Base-by-base conservation (phyloP, 2,329 filamentous ascomycete genomes). In the Colletotrichum sojae region DNA sequence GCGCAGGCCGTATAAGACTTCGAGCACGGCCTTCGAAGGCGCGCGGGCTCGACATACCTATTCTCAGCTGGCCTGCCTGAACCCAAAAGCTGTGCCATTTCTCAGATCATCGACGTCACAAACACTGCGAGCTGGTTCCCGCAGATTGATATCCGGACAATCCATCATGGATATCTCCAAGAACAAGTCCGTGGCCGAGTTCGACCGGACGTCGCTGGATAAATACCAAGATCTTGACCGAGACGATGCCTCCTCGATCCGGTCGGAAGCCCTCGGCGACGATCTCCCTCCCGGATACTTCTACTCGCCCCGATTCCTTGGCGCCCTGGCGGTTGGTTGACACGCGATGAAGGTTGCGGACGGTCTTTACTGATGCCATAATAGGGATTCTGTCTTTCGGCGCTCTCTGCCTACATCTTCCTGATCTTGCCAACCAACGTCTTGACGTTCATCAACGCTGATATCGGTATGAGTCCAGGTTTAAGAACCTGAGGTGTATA, bases 351-450 rank as follows among this genome's bases (percentile, higher is more conserved):
- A 8, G 46, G 15, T 56, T 39, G 13, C 20, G 16, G 1, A n/a
- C 4, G 9, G 6, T 16, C 5, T 25, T 52, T 16, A 39, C 31
- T 63, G 18, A 56, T 57, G 61, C 69, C 45, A 73, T 22, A 16
- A 8, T 22, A 80, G 78, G 79, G 78, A 9, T 81, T 81, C 71
- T 80, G 77, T 68, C 72, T 81, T 8, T 79, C 79, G 6, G 76
- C 79, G 59, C 77, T 80, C 53, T 79, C 77, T 40, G 79, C 78
- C 16, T 80, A 80, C 62, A 74, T 81, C 61, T 81, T 81, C 64
- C 60, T 81, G 25, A 75, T 81, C 46, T 61, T 81, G n/a, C 79
- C 79, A 13, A 81, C 79, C 36, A 81, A 81, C 22, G 62, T 71
- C 2, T 45, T 71, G 51, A 67, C 63, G 4, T 75, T 77, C 55